Base-by-base conservation (phyloP, 768 basidiomycete genomes). In the Mycena haematopus region DNA sequence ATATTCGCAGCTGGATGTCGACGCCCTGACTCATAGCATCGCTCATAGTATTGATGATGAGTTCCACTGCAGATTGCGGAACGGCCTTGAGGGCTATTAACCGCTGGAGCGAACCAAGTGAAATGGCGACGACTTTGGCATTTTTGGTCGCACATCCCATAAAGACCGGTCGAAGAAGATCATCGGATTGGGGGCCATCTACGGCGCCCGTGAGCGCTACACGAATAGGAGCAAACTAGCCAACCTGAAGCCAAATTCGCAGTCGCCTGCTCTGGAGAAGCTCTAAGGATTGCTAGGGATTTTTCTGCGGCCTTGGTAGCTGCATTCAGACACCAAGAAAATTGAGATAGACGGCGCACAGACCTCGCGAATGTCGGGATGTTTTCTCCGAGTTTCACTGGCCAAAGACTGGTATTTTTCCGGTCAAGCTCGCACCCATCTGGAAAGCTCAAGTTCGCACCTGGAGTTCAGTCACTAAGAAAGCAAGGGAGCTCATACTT, bases 321-420 rank as follows among this genome's bases (percentile, higher is more conserved):
- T 4, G 22, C 25, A 36, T 58, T 56, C 27, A 63, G 65, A 60
- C n/a, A 44, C 27, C 9, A 33, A 62, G 53, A 65, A 45, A 38
- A 33, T n/a, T 36, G 27, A 15, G 54, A 40, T n/a, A 38, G 67
- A 44, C 46, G 45, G 25, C 53, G 44, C 44, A 76, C 75, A 71
- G 73, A 95, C 95, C 86, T 96, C 95, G 72, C 92, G 90, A 68
- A 97, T 93, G 73, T 97, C 95, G 22, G 94, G 93, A 74, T 96
- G 89, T 69, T 92, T 93, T 62, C 95, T 80, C 69, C 89, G 84
- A 25, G 93, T 93, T 79, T 96, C 96, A 69, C 90, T 92, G 10
- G 93, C 87, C 67, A 98, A 76, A 40, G 95, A 91, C 91, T 95
- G 22, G 40, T 9, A 62, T n/a, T 51, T 25, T 24, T 36, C n/a